Evolutionary conservation across 768 basidiomycete species (phyloP).

Genomic region (Termitomyces eurrhizus): DNA sequence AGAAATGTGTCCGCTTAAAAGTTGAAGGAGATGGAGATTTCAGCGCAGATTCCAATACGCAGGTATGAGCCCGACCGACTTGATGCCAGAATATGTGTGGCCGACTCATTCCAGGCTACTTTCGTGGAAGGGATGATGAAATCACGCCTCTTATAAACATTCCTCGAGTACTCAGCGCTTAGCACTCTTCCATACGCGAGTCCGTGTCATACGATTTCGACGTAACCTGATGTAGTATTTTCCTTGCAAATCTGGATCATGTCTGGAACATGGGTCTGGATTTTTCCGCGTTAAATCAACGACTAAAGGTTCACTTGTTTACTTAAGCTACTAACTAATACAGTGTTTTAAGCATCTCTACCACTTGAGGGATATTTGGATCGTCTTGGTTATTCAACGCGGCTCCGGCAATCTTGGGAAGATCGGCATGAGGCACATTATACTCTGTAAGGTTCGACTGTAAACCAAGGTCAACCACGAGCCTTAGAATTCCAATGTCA

Average conservation of each 20-base stretch:
- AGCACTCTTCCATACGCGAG: background rate
- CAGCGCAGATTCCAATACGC: conserved; percentile 5
- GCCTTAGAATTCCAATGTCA: conserved; percentile 32
- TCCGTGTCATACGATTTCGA: conserved; percentile 2
- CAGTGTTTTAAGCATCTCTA: conserved; percentile 46
- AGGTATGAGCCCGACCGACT: conserved; percentile 10
- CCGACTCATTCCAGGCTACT: conserved; percentile 16
- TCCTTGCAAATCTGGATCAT: background rate
- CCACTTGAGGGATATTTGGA: conserved; percentile 34
- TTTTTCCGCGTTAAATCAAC: background rate
- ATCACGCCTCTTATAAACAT: conserved; percentile 10
- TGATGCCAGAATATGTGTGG: conserved; percentile 17
- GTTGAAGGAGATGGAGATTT: background rate
- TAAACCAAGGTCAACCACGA: conserved; percentile 57
- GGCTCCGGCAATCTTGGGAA: conserved; percentile 47
- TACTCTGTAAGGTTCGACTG: conserved; percentile 55
- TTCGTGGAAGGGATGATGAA: conserved; percentile 8
- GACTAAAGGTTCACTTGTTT: background rate
- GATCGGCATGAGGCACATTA: conserved; percentile 56
- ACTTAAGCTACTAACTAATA: conserved; percentile 25
- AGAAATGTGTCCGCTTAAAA: conserved; percentile 12
- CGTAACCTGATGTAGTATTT: background rate
- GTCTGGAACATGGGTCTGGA: conserved; percentile 13
- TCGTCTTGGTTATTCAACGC: conserved; percentile 43
- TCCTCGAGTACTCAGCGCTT: background rate